Evolutionary conservation across 2,329 filamentous ascomycete genomes (phyloP), one percentile per base, ranked within the genome.

Genomic region (Sclerotiophoma versabilis): DNA sequence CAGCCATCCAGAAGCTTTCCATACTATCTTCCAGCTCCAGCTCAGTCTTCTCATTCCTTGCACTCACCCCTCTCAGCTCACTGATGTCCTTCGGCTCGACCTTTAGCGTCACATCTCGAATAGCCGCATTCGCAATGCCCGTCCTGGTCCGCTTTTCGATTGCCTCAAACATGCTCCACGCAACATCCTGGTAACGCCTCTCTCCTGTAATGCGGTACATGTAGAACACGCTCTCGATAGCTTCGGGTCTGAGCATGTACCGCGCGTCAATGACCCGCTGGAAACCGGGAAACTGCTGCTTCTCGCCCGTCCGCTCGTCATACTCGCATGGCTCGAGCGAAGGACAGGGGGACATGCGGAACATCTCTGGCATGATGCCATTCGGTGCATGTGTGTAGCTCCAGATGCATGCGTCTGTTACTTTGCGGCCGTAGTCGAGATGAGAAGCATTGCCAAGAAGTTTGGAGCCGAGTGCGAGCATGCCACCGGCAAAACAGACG

Each of bases 201-300:
- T 90, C 85, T 22, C 87, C 89, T 0, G 88, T 91, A 55, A 90
- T 78, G 46, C 89, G 83, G 70, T 87, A 91, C 78, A 92, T 83
- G 66, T 91, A 82, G 70, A 91, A 93, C 4, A 93, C 82, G 19
- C 85, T 88, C 76, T 92, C 89, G 51, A 92, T 90, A 1, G 89
- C 89, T 73, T 92, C 89, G 9, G 89, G 89, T 5, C 73, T 81
- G 15, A 90, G 77, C 29, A 88, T 81, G 69, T 89, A 89, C 43
- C 81, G 79, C 25, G 78, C 74, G 60, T 88, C 85, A 30, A 75
- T 70, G 20, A 87, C 77, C 14, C 77, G 75, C 5, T 80, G 75
- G 74, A 87, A 84, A 12, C 85, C 85, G 2, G 75, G 76, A 7
- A 56, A 52, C n/a, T 58, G 47, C 42, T 63, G 59, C 1, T 7